Base-by-base conservation (phyloP, 805 yeast species). In the Cyberlindnera samutprakarnensis region DNA sequence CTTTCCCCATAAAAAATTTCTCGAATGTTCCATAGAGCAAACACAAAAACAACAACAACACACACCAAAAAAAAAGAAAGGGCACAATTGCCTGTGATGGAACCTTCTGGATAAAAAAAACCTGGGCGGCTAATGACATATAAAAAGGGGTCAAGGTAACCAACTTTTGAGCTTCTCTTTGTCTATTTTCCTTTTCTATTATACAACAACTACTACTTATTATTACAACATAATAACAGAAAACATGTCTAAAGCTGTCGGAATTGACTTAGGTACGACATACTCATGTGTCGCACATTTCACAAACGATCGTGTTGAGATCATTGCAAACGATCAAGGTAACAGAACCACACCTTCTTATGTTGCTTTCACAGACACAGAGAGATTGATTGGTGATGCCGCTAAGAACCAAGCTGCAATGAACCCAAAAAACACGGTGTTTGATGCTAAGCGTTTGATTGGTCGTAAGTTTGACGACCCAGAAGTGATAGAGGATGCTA, bases 391-490 rank as follows among this genome's bases (percentile, higher is more conserved):
- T 51, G 96, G 96, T 63, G 96, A 87, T 66, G 95, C 96, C 49
- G 97, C 96, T 40, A 90, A 90, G 78, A 88, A 90, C 66, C 96
- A 90, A 69, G 95, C 95, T 36, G 95, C 96, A 46, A 83, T 88
- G 78, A 90, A 90, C 68, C 96, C 96, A 33, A 47, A 67, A 39
- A 88, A 88, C 73, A 88, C 96, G 27, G 88, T 88, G 40, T 88
- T 88, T 54, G 96, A 88, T 54, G 95, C 95, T 53, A 88, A 88
- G 72, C 82, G 96, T 69, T 75, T 88, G 58, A 88, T 88, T 57
- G 94, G 94, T 49, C 77, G 78, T 68, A 74, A 84, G 56, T 84
- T 78, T 53, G 61, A 64, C 45, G 96, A 88, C 53, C 70, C 78
- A 29, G 90, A 78, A 52, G 92, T 87, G 35, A 77, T 72, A 46